phyloP scores from a whole-genome alignment of 108 stramenopile species.

The Nannochloropsis gaditana region DNA sequence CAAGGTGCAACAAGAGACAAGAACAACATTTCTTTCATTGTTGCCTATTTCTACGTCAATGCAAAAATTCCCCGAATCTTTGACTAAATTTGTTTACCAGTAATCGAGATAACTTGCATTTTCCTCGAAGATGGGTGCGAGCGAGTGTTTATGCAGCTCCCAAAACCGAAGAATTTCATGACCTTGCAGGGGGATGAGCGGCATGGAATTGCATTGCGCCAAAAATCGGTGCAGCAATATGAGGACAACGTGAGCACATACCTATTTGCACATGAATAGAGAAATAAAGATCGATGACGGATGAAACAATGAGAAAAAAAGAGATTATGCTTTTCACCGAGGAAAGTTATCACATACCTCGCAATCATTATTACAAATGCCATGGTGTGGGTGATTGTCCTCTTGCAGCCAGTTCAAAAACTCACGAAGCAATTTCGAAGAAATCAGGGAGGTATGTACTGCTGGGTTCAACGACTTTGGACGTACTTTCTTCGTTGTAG shows the following conservation, averaged over 20 bases:
- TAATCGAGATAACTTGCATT: not conserved
- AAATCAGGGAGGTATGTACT: no score
- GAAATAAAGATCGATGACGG: not conserved
- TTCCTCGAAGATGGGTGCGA: not conserved
- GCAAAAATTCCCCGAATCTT: not conserved
- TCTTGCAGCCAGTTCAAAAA: conserved; percentile 6
- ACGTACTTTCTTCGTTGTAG: no score
- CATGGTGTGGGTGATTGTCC: not conserved
- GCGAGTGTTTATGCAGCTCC: not conserved
- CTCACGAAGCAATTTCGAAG: not conserved
- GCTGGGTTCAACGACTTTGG: no score
- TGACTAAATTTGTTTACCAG: not conserved
- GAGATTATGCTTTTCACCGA: not conserved
- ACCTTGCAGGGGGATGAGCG: not conserved
- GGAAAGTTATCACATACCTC: not conserved
- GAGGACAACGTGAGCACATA: not conserved
- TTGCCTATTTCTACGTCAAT: not conserved
- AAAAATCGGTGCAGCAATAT: not conserved
- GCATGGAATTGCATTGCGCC: not conserved
- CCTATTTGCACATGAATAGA: not conserved
- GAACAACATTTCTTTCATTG: not conserved
- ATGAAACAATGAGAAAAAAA: not conserved
- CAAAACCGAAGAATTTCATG: not conserved
- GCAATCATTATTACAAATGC: not conserved
- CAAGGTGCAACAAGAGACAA: not conserved